Percentiles rank a stretch among this genome's conserved stretches.
These are phyloP conservation scores for Globisporangium solare DNA, from an alignment of 352 stramenopile genomes.

Conservation along the genomic window DNA sequence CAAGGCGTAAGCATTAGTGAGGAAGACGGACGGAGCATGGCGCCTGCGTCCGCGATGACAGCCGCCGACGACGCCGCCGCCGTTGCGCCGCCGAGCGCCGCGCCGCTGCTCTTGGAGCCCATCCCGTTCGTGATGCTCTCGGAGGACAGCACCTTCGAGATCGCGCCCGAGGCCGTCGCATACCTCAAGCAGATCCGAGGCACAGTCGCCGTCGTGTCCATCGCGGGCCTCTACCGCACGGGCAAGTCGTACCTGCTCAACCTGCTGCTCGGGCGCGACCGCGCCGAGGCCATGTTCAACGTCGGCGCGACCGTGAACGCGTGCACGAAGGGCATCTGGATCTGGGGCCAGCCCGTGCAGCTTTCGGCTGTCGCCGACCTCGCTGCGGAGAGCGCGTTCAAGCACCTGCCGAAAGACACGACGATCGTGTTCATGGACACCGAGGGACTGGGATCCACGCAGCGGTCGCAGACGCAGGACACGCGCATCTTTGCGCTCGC, in stretches of 20 bases:
- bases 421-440: slow-evolving; percentile 85
- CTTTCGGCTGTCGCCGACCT: slow-evolving; percentile 9
- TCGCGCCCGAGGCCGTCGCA: slow-evolving; percentile 68
- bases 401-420: slow-evolving; percentile 39
- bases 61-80: background rate
- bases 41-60: background rate
- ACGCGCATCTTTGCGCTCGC: slow-evolving; percentile 88
- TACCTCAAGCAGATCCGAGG: slow-evolving; percentile 68
- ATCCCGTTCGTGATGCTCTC: slow-evolving; percentile 79
- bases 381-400: slow-evolving; percentile 19
- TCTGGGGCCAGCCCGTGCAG: slow-evolving; percentile 72
- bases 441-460: slow-evolving; percentile 78
- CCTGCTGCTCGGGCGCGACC: slow-evolving; percentile 41
- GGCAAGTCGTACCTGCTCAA: slow-evolving; percentile 91
- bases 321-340: slow-evolving; percentile 91
- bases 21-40: background rate
- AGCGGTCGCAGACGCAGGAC: slow-evolving; percentile 86
- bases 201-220: slow-evolving; percentile 76
- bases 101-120: slow-evolving; percentile 22
- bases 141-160: slow-evolving; percentile 69
- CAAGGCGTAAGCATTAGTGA: background rate
- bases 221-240: slow-evolving; percentile 86
- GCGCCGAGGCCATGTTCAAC: slow-evolving; percentile 36
- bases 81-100: background rate
- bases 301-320: slow-evolving; percentile 85